phyloP scores from a whole-genome alignment of 345 rosid genomes.

The Hibiscus tridactylites region DNA sequence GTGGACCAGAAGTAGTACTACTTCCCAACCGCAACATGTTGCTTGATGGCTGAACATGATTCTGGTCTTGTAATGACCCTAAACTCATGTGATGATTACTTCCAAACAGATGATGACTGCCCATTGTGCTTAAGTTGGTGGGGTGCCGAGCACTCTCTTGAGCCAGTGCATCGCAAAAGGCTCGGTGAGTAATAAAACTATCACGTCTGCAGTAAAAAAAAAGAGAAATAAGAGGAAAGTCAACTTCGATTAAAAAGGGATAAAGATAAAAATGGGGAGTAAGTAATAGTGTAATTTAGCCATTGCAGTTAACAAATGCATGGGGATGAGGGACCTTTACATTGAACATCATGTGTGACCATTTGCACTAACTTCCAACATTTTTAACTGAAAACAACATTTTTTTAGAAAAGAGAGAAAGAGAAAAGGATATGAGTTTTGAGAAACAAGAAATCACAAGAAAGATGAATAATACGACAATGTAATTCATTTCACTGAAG shows the following conservation, averaged over 20 bases:
- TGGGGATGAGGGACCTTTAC: conserved; percentile 1
- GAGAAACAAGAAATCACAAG: neutral
- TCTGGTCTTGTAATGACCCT: conserved; percentile 30
- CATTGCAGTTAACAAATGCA: neutral
- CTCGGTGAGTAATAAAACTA: conserved; percentile 84
- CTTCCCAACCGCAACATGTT: conserved; percentile 46
- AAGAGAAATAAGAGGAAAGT: neutral
- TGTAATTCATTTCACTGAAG: neutral
- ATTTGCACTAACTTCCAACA: neutral
- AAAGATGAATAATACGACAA: neutral
- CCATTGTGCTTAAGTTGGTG: conserved; percentile 36
- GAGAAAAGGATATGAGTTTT: neutral
- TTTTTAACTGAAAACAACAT: neutral
- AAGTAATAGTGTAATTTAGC: neutral
- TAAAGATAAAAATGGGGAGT: neutral
- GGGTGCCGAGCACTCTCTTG: conserved; percentile 70
- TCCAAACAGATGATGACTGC: conserved; percentile 48
- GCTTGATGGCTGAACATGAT: conserved; percentile 13
- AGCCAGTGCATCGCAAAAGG: conserved; percentile 80
- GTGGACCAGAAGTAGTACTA: conserved; percentile 15
- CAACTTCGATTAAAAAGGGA: neutral
- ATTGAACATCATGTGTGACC: neutral
- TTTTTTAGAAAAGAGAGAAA: neutral
- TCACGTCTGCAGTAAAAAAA: conserved; percentile 47
- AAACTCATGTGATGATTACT: conserved; percentile 24